These are phyloP conservation scores for Xylariaceae sp. DNA, from an alignment of 2,329 filamentous ascomycete genomes.

Conservation along the genomic window DNA sequence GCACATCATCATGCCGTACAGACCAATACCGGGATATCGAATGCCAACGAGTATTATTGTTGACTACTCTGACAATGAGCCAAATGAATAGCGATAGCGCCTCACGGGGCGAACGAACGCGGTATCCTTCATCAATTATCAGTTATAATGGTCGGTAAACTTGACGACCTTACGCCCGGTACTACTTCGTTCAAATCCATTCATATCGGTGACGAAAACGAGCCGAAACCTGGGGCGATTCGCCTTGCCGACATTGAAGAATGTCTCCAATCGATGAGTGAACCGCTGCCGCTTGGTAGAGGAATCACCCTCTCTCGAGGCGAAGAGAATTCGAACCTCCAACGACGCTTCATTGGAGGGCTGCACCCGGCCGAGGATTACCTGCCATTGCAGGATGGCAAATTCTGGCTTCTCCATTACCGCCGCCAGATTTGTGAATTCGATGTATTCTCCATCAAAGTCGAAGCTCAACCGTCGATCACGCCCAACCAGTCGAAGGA, in stretches of 20 bases:
- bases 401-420: slow-evolving; percentile 22
- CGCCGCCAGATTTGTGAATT: slow-evolving; percentile 30
- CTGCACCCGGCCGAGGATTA: slow-evolving; percentile 32
- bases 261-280: neutral
- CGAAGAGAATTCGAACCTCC: slow-evolving; percentile 14
- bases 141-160: slow-evolving; percentile 12
- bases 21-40: too few relatives aligned
- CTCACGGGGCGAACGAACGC: too few relatives aligned
- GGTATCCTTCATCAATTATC: too few relatives aligned
- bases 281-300: neutral
- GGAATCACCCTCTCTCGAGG: neutral
- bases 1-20: too few relatives aligned
- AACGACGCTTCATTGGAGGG: slow-evolving; percentile 9
- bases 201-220: slow-evolving; percentile 6
- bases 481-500: slow-evolving; percentile 38
- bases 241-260: slow-evolving; percentile 6
- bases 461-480: slow-evolving; percentile 40
- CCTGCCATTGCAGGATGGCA: slow-evolving; percentile 39
- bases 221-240: slow-evolving; percentile 12
- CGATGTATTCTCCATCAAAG: slow-evolving; percentile 36
- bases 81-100: too few relatives aligned
- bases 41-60: too few relatives aligned
- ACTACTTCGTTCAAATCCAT: slow-evolving; percentile 13
- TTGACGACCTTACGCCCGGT: slow-evolving; percentile 18
- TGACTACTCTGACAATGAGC: too few relatives aligned